These are phyloP conservation scores for Yarrowia phangngaensis DNA, from an alignment of 805 yeast genomes.

Conservation along the genomic window DNA sequence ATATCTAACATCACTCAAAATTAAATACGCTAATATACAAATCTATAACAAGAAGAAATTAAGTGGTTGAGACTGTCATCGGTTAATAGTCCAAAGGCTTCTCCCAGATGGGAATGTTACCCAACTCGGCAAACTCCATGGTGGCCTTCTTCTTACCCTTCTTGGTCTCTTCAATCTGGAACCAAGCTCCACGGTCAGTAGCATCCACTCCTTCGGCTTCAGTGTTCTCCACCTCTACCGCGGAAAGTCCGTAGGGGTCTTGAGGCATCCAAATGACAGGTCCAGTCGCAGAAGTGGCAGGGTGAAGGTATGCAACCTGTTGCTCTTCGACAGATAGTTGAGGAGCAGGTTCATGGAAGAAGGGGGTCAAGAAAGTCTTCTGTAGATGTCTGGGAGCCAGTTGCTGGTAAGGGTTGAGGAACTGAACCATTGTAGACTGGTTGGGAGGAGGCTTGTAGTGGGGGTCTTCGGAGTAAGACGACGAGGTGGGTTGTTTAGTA, in stretches of 20 bases:
- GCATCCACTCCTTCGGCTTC: constrained; percentile 52
- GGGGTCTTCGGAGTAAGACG: constrained; percentile 1
- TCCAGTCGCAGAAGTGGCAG: constrained; percentile 62
- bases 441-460: constrained; percentile 15
- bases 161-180: constrained; percentile 41
- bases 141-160: constrained; percentile 49
- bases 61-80: no score
- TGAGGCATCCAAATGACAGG: constrained; percentile 90
- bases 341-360: constrained; percentile 36
- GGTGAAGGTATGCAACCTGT: constrained; percentile 69
- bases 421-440: constrained; percentile 42
- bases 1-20: no score
- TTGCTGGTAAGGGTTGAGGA: constrained; percentile 55
- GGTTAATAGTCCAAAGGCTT: constrained; percentile 29
- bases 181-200: constrained; percentile 63
- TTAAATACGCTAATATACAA: constrained; percentile 26
- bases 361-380: constrained; percentile 34
- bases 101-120: constrained; percentile 32
- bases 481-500: constrained; percentile 20
- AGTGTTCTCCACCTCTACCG: constrained; percentile 53
- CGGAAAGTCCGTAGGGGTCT: constrained; percentile 81
- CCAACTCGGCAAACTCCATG: constrained; percentile 39
- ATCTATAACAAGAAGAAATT: background rate
- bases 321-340: constrained; percentile 44
- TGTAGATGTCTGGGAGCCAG: constrained; percentile 40